Base-by-base conservation (phyloP, 106 monocot species). In the Acanthochlamys bracteata region DNA sequence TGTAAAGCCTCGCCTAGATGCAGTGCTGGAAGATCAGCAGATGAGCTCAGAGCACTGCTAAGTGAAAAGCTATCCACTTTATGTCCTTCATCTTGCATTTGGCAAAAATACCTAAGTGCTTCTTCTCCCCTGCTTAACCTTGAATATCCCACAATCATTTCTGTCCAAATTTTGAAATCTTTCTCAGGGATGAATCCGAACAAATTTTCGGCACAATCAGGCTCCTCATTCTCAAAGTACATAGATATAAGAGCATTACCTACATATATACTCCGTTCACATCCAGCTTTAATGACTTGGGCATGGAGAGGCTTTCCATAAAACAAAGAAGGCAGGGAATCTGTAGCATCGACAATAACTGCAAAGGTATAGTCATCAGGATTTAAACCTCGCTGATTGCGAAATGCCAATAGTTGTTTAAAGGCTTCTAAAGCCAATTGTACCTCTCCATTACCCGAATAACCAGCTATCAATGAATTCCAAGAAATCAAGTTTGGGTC, bases 111-210 rank as follows among this genome's bases (percentile, higher is more conserved):
- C 13, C 39, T 61, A 19, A 87, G 64, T 1, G 90, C 73, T 42
- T 71, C 40, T 72, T 90, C 90, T 41, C 77, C 79, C 68, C 84
- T 84, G 11, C 76, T 78, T 27, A 76, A 56, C 57, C 73, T 80
- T 53, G 86, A 84, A 73, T 87, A 74, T 4, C 90, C 95, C 43
- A 74, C 80, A 59, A 95, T 80, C 90, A 95, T 95, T 63, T 76
- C 82, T 0, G 90, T 95, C 87, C 95, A 95, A 9, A 85, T 60
- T 20, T 82, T 71, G 14, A 63, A 78, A 81, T 95, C 90, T 69
- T 76, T 80, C 60, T 69, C 39, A 15, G 47, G 61, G 42, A 87
- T 69, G 43, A 23, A 73, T 26, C 66, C 55, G 70, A 95, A 90
- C 15, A 90, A 17, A 66, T 53, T 74, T 59, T 41, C 55, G 24